Conservation (phyloP, 148 eudicot species). For the Amaranthus hypochondriacus region DNA sequence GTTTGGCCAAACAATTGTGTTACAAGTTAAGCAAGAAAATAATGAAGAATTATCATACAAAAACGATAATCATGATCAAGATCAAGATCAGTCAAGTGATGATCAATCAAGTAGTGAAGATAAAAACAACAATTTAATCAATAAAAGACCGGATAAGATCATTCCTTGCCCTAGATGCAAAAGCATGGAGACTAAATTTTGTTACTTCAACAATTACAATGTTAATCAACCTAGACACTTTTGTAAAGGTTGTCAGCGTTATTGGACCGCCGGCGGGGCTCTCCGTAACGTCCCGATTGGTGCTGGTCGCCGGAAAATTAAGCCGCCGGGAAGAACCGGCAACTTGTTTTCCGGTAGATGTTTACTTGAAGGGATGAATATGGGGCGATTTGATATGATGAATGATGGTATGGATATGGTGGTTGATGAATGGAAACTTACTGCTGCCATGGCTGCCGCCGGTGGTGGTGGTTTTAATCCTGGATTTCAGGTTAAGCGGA, state of each 20-base stretch:
- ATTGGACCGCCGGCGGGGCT: slow-evolving; percentile 89
- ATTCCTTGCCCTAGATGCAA: slow-evolving; percentile 78
- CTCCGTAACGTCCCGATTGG: slow-evolving; percentile 73
- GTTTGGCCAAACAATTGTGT: slow-evolving; percentile 52
- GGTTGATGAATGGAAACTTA: slow-evolving; percentile 39
- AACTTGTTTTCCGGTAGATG: slow-evolving; percentile 24
- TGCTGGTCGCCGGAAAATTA: slow-evolving; percentile 66
- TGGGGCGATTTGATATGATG: slow-evolving; percentile 28
- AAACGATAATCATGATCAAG: slow-evolving; percentile 18
- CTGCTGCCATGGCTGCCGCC: slow-evolving; percentile 29
- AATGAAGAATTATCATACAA: slow-evolving; percentile 21
- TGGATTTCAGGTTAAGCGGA: slow-evolving; percentile 55
- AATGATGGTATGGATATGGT: slow-evolving; percentile 29
- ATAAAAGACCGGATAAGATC: slow-evolving; percentile 63
- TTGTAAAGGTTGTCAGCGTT: slow-evolving; percentile 68
- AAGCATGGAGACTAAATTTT: slow-evolving; percentile 76
- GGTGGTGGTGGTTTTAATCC: slow-evolving; percentile 36
- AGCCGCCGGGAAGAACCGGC: slow-evolving; percentile 34
- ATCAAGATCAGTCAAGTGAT: slow-evolving; percentile 17
- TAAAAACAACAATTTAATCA: not conserved
- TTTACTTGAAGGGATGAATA: slow-evolving; percentile 36
- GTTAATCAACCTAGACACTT: slow-evolving; percentile 77
- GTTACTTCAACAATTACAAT: slow-evolving; percentile 80
- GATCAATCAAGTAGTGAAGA: slow-evolving; percentile 6
- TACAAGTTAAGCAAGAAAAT: slow-evolving; percentile 34